A percentile compares a stretch with the other conserved stretches of the same genome.
These are phyloP conservation scores for Apophysomyces trapeziformis DNA, from an alignment of 371 early-diverging fungal species.

Conservation along the genomic window DNA sequence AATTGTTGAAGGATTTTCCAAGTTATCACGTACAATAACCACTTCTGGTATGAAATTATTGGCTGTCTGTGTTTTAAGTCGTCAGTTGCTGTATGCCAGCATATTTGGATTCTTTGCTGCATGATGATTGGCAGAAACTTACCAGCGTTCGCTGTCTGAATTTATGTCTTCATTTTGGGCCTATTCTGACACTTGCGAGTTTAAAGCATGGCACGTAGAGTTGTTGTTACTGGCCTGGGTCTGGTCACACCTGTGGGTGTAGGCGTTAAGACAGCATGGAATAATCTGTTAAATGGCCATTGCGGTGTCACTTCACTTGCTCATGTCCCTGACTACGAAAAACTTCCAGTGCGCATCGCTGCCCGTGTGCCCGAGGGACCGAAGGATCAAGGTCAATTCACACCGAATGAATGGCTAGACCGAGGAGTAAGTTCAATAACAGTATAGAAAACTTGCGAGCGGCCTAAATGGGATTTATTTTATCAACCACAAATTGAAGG, in stretches of 20 bases:
- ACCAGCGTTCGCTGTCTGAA: no score
- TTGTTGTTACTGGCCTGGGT: slow-evolving; percentile 95
- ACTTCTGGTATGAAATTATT: no score
- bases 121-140: no score
- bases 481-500: slow-evolving; percentile 68
- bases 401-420: slow-evolving; percentile 69
- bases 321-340: slow-evolving; percentile 51
- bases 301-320: slow-evolving; percentile 81
- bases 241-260: slow-evolving; percentile 92
- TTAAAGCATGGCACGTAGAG: slow-evolving; percentile 57
- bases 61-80: no score
- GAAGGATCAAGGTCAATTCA: slow-evolving; percentile 62
- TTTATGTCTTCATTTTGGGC: no score
- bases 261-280: slow-evolving; percentile 77
- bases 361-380: slow-evolving; percentile 70
- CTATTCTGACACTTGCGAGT: no score
- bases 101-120: no score
- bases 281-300: slow-evolving; percentile 69
- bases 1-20: no score
- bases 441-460: no score
- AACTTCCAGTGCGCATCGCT: slow-evolving; percentile 81
- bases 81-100: no score
- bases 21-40: no score
- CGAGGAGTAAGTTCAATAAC: no score
- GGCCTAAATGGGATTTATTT: slow-evolving; percentile 31